Conservation (phyloP, 352 stramenopile genomes). For the Pythium grandisporangium region DNA sequence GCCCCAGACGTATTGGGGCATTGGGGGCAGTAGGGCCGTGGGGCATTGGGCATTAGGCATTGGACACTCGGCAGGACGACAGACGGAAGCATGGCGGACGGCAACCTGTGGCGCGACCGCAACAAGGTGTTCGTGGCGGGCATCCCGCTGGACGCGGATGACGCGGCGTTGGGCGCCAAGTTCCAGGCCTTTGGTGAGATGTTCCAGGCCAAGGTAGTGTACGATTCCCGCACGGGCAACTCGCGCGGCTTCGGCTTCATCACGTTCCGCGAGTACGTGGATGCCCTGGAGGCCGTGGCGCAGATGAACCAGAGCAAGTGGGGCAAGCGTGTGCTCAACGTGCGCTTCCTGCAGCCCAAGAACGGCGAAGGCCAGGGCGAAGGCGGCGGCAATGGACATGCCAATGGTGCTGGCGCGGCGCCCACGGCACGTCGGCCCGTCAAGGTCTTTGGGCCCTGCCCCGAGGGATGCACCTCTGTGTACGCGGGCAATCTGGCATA, state of each 20-base stretch:
- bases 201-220: conserved; percentile 82
- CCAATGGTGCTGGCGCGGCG: background rate
- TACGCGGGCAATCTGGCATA: conserved; percentile 97
- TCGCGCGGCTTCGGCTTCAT: conserved; percentile 80
- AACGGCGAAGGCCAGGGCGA: conserved; percentile 3
- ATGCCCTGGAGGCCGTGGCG: conserved; percentile 70
- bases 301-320: conserved; percentile 79
- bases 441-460: conserved; percentile 56
- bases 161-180: conserved; percentile 59
- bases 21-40: too few species aligned
- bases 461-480: conserved; percentile 85
- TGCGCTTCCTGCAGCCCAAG: conserved; percentile 79
- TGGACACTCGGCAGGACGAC: too few species aligned
- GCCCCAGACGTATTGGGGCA: too few species aligned
- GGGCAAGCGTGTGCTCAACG: conserved; percentile 73
- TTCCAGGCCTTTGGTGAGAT: conserved; percentile 74
- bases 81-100: too few species aligned
- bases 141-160: conserved; percentile 47
- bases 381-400: background rate
- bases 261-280: conserved; percentile 71
- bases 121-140: conserved; percentile 85
- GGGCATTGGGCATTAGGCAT: too few species aligned
- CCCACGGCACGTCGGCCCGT: conserved; percentile 10
- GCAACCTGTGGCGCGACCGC: conserved; percentile 75
- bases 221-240: conserved; percentile 50